A percentile compares a stretch with the other conserved stretches of the same genome.
These are phyloP conservation scores for Populus hybrid DNA, from an alignment of 441 rosid genomes.

Conservation along the genomic window DNA sequence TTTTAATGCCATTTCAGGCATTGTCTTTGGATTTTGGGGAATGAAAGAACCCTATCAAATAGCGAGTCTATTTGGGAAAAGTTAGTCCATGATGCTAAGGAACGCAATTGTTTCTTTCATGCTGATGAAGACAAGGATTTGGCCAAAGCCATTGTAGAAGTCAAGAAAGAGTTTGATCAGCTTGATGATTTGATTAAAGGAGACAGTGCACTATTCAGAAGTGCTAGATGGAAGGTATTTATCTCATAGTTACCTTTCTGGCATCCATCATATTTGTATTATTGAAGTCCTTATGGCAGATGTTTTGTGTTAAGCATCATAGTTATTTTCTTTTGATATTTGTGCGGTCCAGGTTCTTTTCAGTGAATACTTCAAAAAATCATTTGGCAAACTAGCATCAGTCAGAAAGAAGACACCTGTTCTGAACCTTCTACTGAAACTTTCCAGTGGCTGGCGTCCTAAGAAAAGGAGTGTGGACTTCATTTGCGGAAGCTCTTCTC, in stretches of 20 bases:
- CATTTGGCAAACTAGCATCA: conserved; percentile 35
- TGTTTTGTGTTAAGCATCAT: background rate
- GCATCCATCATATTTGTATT: background rate
- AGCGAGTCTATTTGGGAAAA: conserved; percentile 36
- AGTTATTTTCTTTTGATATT: background rate
- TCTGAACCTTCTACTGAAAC: conserved; percentile 27
- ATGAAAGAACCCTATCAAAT: conserved; percentile 26
- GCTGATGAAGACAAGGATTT: conserved; percentile 40
- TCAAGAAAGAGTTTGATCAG: conserved; percentile 35
- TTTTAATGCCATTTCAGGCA: conserved; percentile 21
- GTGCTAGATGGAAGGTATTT: conserved; percentile 47
- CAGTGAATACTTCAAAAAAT: conserved; percentile 39
- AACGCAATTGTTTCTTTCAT: conserved; percentile 44
- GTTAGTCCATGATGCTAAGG: conserved; percentile 35
- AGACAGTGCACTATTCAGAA: conserved; percentile 30
- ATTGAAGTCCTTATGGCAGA: background rate
- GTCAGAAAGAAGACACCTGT: conserved; percentile 20
- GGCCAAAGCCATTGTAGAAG: conserved; percentile 28
- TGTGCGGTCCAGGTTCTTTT: conserved; percentile 31
- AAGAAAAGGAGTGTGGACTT: conserved; percentile 27
- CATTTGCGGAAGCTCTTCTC: conserved; percentile 24
- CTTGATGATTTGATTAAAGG: conserved; percentile 36
- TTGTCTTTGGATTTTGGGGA: conserved; percentile 48
- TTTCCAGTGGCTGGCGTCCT: conserved; percentile 52
- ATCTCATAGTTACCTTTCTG: background rate